Conservation (phyloP, 306 rosid genomes). For the Biancaea sappan region DNA sequence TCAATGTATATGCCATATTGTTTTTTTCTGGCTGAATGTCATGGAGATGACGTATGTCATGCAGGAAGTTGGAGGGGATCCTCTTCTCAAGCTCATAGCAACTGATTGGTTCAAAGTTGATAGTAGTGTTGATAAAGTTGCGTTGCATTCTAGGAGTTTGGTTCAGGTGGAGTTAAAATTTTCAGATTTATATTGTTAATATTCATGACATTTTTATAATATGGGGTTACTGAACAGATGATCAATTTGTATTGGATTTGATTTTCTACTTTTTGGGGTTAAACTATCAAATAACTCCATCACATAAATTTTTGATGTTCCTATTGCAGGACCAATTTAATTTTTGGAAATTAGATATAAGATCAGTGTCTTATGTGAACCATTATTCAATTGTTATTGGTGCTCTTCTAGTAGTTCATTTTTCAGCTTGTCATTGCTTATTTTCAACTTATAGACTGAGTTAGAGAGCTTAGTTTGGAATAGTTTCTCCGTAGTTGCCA, state of each 20-base stretch:
- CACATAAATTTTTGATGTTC: constrained; percentile 16
- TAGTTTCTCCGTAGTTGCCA: not conserved
- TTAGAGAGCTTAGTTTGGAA: not conserved
- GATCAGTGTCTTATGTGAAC: constrained; percentile 15
- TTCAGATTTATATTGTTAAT: constrained; percentile 17
- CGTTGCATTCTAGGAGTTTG: constrained; percentile 65
- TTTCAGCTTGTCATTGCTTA: constrained; percentile 21
- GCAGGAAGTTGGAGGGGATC: constrained; percentile 87
- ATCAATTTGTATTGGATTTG: constrained; percentile 6
- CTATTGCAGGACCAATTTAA: constrained; percentile 13
- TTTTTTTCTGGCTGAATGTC: constrained; percentile 32
- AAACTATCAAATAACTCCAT: constrained; percentile 17
- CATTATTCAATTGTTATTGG: constrained; percentile 12
- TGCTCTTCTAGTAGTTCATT: not conserved
- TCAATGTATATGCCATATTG: constrained; percentile 13
- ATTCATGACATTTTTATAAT: constrained; percentile 15
- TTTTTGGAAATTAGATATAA: constrained; percentile 3
- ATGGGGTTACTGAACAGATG: constrained; percentile 19
- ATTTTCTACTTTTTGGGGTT: not conserved
- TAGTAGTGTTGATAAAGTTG: constrained; percentile 59
- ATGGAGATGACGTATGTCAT: constrained; percentile 9
- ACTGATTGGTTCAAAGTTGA: constrained; percentile 89
- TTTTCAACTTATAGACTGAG: constrained; percentile 5
- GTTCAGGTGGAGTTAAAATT: constrained; percentile 64
- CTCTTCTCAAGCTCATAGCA: constrained; percentile 83